phyloP scores from a whole-genome alignment of 2,329 filamentous ascomycete genomes.

The Aspergillus quadrilineatus region DNA sequence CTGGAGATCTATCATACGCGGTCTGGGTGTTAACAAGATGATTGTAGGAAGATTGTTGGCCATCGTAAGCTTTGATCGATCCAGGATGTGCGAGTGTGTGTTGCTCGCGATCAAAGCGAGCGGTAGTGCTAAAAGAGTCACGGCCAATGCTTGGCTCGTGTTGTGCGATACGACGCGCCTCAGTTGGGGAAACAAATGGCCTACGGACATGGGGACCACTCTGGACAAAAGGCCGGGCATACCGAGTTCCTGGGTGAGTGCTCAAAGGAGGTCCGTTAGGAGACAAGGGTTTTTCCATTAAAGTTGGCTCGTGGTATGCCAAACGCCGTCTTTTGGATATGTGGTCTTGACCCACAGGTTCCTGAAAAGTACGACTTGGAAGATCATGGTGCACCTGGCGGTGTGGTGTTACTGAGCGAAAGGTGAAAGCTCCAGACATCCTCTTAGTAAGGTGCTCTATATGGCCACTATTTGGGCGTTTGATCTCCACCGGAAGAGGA shows the following conservation, averaged over 20 bases:
- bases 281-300: constrained; percentile 14
- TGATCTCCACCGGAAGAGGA: constrained; percentile 24
- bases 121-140: constrained; percentile 15
- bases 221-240: constrained; percentile 17
- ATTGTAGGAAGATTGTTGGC: constrained; percentile 18
- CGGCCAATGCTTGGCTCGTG: constrained; percentile 18
- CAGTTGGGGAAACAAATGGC: constrained; percentile 23
- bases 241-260: constrained; percentile 17
- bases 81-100: constrained; percentile 21
- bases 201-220: constrained; percentile 24
- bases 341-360: constrained; percentile 25
- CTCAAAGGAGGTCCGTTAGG: constrained; percentile 16
- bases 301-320: constrained; percentile 24
- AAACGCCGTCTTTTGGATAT: constrained; percentile 36
- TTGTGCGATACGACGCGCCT: constrained; percentile 20
- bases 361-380: constrained; percentile 21
- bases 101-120: constrained; percentile 18
- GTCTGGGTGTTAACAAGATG: constrained; percentile 10
- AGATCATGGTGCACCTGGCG: constrained; percentile 25
- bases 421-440: constrained; percentile 27
- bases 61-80: constrained; percentile 17
- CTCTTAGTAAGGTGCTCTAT: constrained; percentile 31
- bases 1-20: constrained; percentile 13
- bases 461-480: constrained; percentile 23
- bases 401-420: constrained; percentile 33